Evolutionary conservation across 257 asterid species (phyloP), one percentile per base, ranked within the genome.

Genomic region (Dorcoceras hygrometricum): DNA sequence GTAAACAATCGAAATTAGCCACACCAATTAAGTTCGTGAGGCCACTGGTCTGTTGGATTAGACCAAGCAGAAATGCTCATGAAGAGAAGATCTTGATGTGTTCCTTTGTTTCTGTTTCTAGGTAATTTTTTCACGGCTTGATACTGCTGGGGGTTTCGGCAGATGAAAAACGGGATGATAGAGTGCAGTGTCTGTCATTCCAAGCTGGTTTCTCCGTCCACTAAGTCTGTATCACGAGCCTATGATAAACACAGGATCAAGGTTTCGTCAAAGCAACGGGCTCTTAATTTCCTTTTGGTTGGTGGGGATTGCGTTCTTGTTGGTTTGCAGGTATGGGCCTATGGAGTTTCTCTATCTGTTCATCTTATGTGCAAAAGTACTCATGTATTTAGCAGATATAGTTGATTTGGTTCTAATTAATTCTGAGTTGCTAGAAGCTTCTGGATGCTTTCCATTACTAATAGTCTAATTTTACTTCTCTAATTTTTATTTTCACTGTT

Each of bases 141-240:
- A 36, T 25, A 36, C 48, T 36, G 26, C 80, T 73, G 20, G 55
- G 76, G 67, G 65, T 76, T 71, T 72, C 69, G 81, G 78, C 72
- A 48, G 71, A 81, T 80, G 87, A 79, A 77, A 74, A 80, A 72
- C 81, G 95, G 95, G 83, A 87, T 84, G 90, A 80, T 81, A 79
- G 91, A 87, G 82, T 87, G 95, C 72, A 85, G 89, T 66, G 89
- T 84, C 87, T 87, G 95, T 82, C 95, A 87, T 81, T 84, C 95
- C 84, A 84, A 82, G 80, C 70, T 87, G 65, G 91, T 81, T 36
- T 69, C 86, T 39, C 95, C 95, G 48, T 67, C 91, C 64, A 63
- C 85, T 16, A 87, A 84, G 77, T 62, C 86, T 31, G 67, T 87
- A 65, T 81, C 95, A 59, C 84, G 91, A 73, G 95, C 95, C 36